These are phyloP conservation scores for Flagelloscypha sp. DNA, from an alignment of 768 basidiomycete species.

Conservation along the genomic window DNA sequence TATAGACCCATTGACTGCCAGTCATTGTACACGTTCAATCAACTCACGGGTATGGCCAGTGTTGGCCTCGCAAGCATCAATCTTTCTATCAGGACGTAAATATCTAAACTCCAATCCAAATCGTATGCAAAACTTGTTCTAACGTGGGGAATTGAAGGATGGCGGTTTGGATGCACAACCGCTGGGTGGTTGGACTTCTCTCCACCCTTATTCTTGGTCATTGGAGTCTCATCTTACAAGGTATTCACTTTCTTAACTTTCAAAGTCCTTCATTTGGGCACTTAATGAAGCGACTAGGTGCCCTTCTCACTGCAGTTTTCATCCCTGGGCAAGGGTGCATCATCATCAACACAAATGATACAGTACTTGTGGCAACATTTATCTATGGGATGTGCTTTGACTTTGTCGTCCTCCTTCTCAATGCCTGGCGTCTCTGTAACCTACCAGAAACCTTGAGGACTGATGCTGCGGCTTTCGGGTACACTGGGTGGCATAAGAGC, in stretches of 20 bases:
- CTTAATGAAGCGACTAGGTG: constrained; percentile 28
- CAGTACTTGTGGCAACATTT: constrained; percentile 58
- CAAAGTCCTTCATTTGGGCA: too few relatives aligned
- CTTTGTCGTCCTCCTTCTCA: constrained; percentile 49
- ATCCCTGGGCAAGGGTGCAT: constrained; percentile 38
- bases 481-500: too few relatives aligned
- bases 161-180: too few relatives aligned
- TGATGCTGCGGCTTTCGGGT: too few relatives aligned
- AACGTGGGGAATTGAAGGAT: too few relatives aligned
- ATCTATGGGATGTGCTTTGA: constrained; percentile 76
- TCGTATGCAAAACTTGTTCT: too few relatives aligned
- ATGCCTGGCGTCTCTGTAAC: too few relatives aligned
- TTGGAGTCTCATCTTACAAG: constrained; percentile 65
- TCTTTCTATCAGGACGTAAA: constrained; percentile 50
- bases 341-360: constrained; percentile 55
- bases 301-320: constrained; percentile 48
- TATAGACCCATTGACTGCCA: constrained; percentile 51
- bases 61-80: constrained; percentile 55
- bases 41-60: constrained; percentile 38
- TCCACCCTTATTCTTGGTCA: constrained; percentile 56
- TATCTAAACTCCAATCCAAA: too few relatives aligned
- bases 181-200: too few relatives aligned
- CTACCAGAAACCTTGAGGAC: too few relatives aligned
- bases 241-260: constrained; percentile 18
- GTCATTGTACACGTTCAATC: constrained; percentile 52